Conservation (phyloP, 2,329 filamentous ascomycete species). For the Fusarium mundagurra region DNA sequence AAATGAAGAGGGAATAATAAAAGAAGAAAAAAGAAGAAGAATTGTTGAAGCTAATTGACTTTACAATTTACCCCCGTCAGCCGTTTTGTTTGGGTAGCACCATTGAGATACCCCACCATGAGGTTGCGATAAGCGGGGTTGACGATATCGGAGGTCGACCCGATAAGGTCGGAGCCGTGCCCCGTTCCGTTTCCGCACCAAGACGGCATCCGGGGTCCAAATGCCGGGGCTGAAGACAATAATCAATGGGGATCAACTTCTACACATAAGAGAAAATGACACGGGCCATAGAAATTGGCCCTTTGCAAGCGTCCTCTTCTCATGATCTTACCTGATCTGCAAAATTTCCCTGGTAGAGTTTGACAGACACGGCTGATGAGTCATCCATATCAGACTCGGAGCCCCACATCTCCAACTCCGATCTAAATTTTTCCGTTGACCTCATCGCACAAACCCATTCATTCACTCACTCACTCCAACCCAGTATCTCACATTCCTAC, state of each 20-base stretch:
- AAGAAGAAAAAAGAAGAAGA: too few species aligned
- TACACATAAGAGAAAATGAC: rapidly evolving
- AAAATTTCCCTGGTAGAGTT: background rate
- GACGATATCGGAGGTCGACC: conserved; percentile 16
- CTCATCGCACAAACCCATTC: conserved; percentile 20
- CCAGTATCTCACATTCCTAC: background rate
- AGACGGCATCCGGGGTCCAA: background rate
- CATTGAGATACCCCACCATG: background rate
- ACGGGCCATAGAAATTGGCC: rapidly evolving
- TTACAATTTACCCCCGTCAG: too few species aligned
- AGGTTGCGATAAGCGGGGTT: background rate
- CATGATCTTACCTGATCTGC: background rate
- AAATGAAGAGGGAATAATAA: too few species aligned
- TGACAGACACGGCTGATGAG: background rate
- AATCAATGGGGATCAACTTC: rapidly evolving
- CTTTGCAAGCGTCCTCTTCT: rapidly evolving
- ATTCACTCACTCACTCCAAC: background rate
- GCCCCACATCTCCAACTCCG: conserved; percentile 14
- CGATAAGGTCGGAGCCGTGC: background rate
- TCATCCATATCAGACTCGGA: background rate
- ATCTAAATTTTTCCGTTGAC: conserved; percentile 22
- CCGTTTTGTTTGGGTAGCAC: background rate
- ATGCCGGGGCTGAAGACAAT: background rate
- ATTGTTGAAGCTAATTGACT: too few species aligned
- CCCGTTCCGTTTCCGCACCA: background rate